Base-by-base conservation (phyloP, 192 early-diverging fungal species). In the Entomortierella chlamydospora region DNA sequence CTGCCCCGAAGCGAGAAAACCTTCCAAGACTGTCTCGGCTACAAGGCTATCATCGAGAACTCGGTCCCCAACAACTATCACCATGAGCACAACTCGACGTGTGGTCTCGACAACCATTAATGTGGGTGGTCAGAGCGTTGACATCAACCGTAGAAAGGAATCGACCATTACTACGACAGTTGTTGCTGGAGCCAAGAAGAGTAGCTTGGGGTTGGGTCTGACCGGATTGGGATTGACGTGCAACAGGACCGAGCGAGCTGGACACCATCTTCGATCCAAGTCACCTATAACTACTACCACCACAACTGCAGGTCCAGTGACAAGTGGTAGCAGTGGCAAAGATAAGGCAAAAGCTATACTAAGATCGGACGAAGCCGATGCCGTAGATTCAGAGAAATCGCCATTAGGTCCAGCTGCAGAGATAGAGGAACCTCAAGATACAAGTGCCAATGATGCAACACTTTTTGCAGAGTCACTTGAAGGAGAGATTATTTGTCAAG, bases 51-150 rank as follows among this genome's bases (percentile, higher is more conserved):
- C 61, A 25, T 53, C 61, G 28, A 64, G 37, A 37, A 28, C 61
- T 8, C 51, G 55, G 33, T 41, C 61, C 1, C 70, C 53, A 26
- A 72, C 61, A 6, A 64, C 53, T 4, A 72, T 54, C 8, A 72
- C 70, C 1, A 63, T 49, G 41, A 72, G 39, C 8, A 64, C 54
- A 17, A 72, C 61, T 17, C 70, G 54, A 23, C 37, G 55, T 8
- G 43, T 72, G 17, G 54, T 57, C 7, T 64, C 45, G 2, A 63
- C 61, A 1, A 51, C 1, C 13, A 63, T 64, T 43, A 62, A 15
- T 9, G 34, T 54, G 47, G 39, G 53, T 33, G 39, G 60, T 23
- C 69, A 34, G 30, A 29, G 20, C 29, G 59, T 26, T 13, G 60
- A 63, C 23, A 42, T 52, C 9, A 53, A 70, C 8, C 57, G 54